A percentile compares a stretch with the other conserved stretches of the same genome.
Conservation (phyloP, 2,329 filamentous ascomycete genomes). For the Chalaropsis thielavioides region DNA sequence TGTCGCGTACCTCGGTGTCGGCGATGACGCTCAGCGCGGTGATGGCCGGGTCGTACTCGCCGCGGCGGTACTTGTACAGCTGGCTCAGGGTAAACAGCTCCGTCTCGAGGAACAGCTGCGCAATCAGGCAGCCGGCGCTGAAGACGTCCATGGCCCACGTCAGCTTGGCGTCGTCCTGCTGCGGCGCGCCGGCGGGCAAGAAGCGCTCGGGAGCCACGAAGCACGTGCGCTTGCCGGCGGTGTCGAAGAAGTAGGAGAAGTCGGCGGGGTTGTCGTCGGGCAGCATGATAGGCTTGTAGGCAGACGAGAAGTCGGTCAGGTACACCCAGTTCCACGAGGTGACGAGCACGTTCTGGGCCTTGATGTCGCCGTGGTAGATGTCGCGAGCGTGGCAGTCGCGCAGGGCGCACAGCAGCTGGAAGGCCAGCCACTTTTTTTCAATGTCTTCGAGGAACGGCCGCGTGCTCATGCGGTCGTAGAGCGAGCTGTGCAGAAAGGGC, state of each 20-base stretch:
- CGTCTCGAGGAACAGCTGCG: constrained; percentile 85
- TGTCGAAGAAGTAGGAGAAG: constrained; percentile 96
- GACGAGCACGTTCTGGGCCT: constrained; percentile 90
- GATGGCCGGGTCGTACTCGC: constrained; percentile 78
- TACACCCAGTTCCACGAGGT: constrained; percentile 99
- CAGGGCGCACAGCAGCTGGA: constrained; percentile 82
- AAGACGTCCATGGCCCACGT: constrained; percentile 98
- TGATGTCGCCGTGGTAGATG: constrained; percentile 95
- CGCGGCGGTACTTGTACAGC: constrained; percentile 82
- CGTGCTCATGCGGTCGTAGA: constrained; percentile 94
- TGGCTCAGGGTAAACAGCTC: constrained; percentile 97
- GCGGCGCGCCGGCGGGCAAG: constrained; percentile 42
- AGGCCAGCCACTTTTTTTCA: constrained; percentile 97
- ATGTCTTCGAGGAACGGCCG: constrained; percentile 93
- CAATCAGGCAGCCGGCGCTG: constrained; percentile 90
- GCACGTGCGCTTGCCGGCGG: constrained; percentile 78
- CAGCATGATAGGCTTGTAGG: constrained; percentile 84
- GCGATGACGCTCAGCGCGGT: constrained; percentile 74
- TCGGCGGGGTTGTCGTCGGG: constrained; percentile 95
- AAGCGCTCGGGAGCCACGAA: constrained; percentile 94
- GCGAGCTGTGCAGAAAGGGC: constrained; percentile 88
- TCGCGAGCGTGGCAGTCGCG: constrained; percentile 82
- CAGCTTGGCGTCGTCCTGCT: constrained; percentile 39
- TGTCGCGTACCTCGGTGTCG: constrained; percentile 70
- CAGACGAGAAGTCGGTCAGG: constrained; percentile 88